These are phyloP conservation scores for Curvularia sp. DNA, from an alignment of 2,329 filamentous ascomycete genomes.

Conservation along the genomic window DNA sequence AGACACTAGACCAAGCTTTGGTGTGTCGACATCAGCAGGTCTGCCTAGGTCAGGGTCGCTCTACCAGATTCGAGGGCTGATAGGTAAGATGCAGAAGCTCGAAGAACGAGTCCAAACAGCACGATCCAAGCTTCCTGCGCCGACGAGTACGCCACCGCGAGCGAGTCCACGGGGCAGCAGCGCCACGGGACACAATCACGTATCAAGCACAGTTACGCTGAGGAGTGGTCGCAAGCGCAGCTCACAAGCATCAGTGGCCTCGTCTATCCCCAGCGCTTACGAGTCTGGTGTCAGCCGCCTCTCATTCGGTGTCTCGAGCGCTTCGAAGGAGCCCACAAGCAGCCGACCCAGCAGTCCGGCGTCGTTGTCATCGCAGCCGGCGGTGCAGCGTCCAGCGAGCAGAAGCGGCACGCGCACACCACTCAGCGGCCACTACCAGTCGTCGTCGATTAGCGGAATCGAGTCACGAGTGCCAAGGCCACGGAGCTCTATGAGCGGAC, in stretches of 20 bases:
- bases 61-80: slow-evolving; percentile 90
- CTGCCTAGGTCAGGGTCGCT: slow-evolving; percentile 74
- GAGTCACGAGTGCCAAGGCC: slow-evolving; percentile 60
- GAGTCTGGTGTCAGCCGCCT: slow-evolving; percentile 54
- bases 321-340: slow-evolving; percentile 33
- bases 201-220: slow-evolving; percentile 65
- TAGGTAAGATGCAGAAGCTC: slow-evolving; percentile 95
- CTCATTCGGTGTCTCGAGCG: slow-evolving; percentile 57
- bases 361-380: slow-evolving; percentile 42
- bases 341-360: slow-evolving; percentile 78
- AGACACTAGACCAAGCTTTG: slow-evolving; percentile 53
- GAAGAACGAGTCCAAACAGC: slow-evolving; percentile 92
- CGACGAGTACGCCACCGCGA: slow-evolving; percentile 77
- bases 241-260: slow-evolving; percentile 59
- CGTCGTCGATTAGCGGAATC: slow-evolving; percentile 57
- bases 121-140: slow-evolving; percentile 87
- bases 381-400: slow-evolving; percentile 61
- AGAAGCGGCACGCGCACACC: slow-evolving; percentile 72
- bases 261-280: slow-evolving; percentile 36
- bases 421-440: slow-evolving; percentile 63
- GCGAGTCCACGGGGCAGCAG: slow-evolving; percentile 73
- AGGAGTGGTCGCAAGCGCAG: slow-evolving; percentile 74
- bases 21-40: slow-evolving; percentile 59
- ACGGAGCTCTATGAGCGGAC: slow-evolving; percentile 73
- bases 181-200: slow-evolving; percentile 53